Evolutionary conservation across 805 yeast genomes (phyloP), one percentile per base, ranked within the genome.

Genomic region (Pichia nakasei): DNA sequence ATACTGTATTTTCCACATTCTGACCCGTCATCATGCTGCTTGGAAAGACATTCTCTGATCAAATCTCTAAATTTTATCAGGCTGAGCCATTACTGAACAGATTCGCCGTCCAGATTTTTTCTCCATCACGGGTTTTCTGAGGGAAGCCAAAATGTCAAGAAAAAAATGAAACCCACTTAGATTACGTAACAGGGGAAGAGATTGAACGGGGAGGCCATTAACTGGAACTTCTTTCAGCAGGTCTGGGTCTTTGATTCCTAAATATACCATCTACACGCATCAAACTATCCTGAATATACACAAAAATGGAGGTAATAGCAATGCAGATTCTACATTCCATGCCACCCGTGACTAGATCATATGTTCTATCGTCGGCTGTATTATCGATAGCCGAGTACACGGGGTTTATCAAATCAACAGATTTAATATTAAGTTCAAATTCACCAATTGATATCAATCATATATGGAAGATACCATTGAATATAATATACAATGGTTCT

Each of bases 261-360:
- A n/a, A n/a, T n/a, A n/a, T n/a, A n/a, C n/a, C n/a, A n/a, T n/a
- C n/a, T n/a, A n/a, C n/a, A n/a, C n/a, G n/a, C n/a, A n/a, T n/a
- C n/a, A n/a, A n/a, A n/a, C n/a, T n/a, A n/a, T n/a, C n/a, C n/a
- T n/a, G n/a, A n/a, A 17, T n/a, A 19, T 32, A 12, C 20, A 32
- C 7, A 32, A 33, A 5, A 22, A 63, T 64, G 68, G 67, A 60
- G 22, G 61, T 60, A 46, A 47, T 66, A 36, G 69, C 70, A 3
- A 38, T 66, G 19, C 70, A 69, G 41, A 63, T 67, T 68, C 34
- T 68, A 32, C 61, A 58, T 55, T 71, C 66, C 35, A 57, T 69
- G 2, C 77, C 78, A 4, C 69, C 73, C 2, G 72, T 73, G 19
- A 73, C 78, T 4, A 52, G 74, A 39, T 44, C 53, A 7, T 65